A percentile compares a stretch with the other conserved stretches of the same genome.
These are phyloP conservation scores for Beauveria varroae DNA, from an alignment of 2,329 filamentous ascomycete genomes.

Conservation along the genomic window DNA sequence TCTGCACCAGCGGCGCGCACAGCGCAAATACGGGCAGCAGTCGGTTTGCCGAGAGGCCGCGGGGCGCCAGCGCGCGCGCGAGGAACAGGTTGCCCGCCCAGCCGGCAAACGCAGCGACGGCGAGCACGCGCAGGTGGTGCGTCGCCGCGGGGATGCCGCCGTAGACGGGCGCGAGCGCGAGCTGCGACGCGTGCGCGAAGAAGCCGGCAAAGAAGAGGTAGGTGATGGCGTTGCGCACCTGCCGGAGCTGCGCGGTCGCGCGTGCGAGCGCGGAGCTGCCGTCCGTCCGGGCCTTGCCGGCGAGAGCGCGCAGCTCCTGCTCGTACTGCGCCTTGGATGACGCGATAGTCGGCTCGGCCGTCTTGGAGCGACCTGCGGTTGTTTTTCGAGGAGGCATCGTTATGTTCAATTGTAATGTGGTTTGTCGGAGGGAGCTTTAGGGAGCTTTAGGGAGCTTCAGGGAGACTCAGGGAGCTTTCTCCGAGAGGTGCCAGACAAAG, in stretches of 20 bases:
- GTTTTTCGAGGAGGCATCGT: slow-evolving; percentile 4
- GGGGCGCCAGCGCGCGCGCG: slow-evolving; percentile 20
- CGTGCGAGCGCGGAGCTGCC: slow-evolving; percentile 29
- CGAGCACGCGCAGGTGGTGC: slow-evolving; percentile 62
- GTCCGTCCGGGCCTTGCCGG: slow-evolving; percentile 32
- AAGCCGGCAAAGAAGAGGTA: slow-evolving; percentile 39
- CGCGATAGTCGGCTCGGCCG: slow-evolving; percentile 12
- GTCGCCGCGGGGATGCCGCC: slow-evolving; percentile 71
- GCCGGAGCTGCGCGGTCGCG: slow-evolving; percentile 27
- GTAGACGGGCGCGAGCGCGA: slow-evolving; percentile 79
- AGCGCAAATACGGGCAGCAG: slow-evolving; percentile 67
- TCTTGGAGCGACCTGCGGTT: slow-evolving; percentile 10
- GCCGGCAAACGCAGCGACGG: slow-evolving; percentile 60
- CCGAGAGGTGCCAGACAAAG: not conserved
- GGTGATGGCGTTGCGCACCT: slow-evolving; percentile 28
- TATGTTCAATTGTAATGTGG: not conserved
- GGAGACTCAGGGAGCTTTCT: too few relatives aligned
- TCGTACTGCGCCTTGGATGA: slow-evolving; percentile 37
- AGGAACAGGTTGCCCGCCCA: slow-evolving; percentile 61
- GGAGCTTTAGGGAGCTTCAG: not conserved
- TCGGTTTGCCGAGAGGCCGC: slow-evolving; percentile 38
- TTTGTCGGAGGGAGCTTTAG: not conserved
- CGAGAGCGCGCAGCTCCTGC: slow-evolving; percentile 44
- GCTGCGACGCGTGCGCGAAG: slow-evolving; percentile 63
- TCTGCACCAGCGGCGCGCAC: slow-evolving; percentile 68